phyloP scores from a whole-genome alignment of 345 rosid genomes.

The Hibiscus syriacus region DNA sequence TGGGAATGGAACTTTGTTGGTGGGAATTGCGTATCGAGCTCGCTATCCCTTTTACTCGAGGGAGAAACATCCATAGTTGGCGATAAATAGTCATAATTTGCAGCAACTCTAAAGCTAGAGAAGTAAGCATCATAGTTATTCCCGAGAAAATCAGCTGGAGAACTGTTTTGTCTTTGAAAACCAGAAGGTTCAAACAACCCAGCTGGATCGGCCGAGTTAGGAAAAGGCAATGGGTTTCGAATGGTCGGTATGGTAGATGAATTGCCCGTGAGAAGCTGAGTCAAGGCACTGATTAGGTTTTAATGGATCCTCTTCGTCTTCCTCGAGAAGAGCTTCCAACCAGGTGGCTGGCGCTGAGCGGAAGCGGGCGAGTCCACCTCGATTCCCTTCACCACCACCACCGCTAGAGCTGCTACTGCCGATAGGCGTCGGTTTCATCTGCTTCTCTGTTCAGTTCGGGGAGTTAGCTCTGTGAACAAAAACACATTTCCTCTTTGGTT shows the following conservation, averaged over 20 bases:
- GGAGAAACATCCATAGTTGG: conserved; percentile 37
- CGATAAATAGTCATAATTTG: conserved; percentile 42
- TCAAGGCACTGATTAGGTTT: conserved; percentile 58
- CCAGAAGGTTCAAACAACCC: conserved; percentile 26
- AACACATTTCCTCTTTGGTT: neutral
- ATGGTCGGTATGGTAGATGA: conserved; percentile 16
- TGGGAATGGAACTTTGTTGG: conserved; percentile 33
- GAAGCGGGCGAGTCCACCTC: conserved; percentile 50
- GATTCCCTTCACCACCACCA: conserved; percentile 35
- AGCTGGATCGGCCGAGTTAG: conserved; percentile 26
- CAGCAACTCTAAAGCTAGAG: conserved; percentile 35
- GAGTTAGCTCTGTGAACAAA: neutral
- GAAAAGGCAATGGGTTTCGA: conserved; percentile 29
- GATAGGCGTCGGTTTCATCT: conserved; percentile 55
- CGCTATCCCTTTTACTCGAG: conserved; percentile 38
- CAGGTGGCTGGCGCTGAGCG: conserved; percentile 73
- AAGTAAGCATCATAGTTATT: conserved; percentile 42
- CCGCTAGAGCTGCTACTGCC: conserved; percentile 33
- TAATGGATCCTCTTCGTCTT: conserved; percentile 61
- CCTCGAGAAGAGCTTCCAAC: conserved; percentile 65
- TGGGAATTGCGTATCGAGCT: conserved; percentile 27
- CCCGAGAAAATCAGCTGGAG: conserved; percentile 59
- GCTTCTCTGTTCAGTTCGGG: conserved; percentile 5
- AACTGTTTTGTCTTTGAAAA: conserved; percentile 63
- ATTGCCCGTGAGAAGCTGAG: conserved; percentile 47